These are phyloP conservation scores for Artemisia argyi DNA, from an alignment of 129 eudicot genomes.

Conservation along the genomic window DNA sequence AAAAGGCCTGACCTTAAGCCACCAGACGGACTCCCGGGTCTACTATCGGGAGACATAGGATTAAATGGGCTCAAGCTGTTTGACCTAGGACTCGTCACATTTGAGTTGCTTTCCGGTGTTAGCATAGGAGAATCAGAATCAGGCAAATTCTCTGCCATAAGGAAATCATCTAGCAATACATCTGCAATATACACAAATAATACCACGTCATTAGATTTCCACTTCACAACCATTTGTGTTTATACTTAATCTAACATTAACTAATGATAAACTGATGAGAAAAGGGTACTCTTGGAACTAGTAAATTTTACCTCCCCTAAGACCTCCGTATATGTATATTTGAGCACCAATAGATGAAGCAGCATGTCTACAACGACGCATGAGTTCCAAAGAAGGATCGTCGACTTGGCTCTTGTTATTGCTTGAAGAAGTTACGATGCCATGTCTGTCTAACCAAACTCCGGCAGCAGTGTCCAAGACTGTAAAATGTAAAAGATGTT, in stretches of 20 bases:
- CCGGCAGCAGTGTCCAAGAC: slow-evolving; percentile 99
- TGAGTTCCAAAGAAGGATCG: slow-evolving; percentile 81
- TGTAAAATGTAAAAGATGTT: slow-evolving; percentile 27
- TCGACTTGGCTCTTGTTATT: slow-evolving; percentile 57
- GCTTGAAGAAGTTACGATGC: slow-evolving; percentile 77
- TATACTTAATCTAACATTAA: not conserved
- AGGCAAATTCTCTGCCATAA: slow-evolving; percentile 73
- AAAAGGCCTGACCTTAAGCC: slow-evolving; percentile 46
- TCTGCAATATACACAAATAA: slow-evolving; percentile 48
- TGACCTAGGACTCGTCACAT: slow-evolving; percentile 41
- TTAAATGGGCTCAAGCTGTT: slow-evolving; percentile 34
- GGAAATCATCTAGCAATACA: slow-evolving; percentile 72
- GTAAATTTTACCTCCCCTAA: slow-evolving; percentile 74
- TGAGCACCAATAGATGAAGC: slow-evolving; percentile 88
- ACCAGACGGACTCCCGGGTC: slow-evolving; percentile 48
- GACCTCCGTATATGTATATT: slow-evolving; percentile 81
- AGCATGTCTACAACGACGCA: slow-evolving; percentile 98
- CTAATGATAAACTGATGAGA: not conserved
- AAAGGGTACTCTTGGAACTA: slow-evolving; percentile 9
- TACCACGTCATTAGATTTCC: not conserved
- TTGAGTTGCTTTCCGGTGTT: slow-evolving; percentile 31
- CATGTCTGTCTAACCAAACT: slow-evolving; percentile 92
- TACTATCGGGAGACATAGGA: slow-evolving; percentile 39
- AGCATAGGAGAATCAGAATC: slow-evolving; percentile 44
- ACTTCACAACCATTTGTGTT: not conserved